These are phyloP conservation scores for Euphorbia celastroides DNA, from an alignment of 441 rosid genomes.

Conservation along the genomic window DNA sequence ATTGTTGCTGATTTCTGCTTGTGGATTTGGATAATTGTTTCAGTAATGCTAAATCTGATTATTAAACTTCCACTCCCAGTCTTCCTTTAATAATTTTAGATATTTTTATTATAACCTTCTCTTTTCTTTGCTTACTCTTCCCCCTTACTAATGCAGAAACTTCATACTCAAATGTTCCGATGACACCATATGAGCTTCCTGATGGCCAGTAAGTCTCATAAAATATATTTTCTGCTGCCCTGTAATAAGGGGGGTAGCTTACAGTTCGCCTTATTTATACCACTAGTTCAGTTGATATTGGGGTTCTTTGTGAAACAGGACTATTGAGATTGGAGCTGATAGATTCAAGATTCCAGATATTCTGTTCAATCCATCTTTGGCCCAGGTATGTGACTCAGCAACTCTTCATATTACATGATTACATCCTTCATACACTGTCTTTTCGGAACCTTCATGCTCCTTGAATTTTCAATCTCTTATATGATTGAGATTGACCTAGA, in stretches of 20 bases:
- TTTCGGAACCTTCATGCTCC: not conserved
- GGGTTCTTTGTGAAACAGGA: constrained; percentile 39
- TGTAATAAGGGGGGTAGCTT: constrained; percentile 11
- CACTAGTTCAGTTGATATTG: not conserved
- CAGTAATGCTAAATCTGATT: not conserved
- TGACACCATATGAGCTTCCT: constrained; percentile 98
- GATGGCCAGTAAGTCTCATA: constrained; percentile 94
- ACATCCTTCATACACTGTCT: not conserved
- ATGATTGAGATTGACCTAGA: not conserved
- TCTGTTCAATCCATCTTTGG: constrained; percentile 83
- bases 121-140: constrained; percentile 1
- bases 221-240: constrained; percentile 6
- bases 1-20: not conserved
- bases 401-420: constrained; percentile 3
- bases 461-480: not conserved
- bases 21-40: not conserved
- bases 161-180: constrained; percentile 93
- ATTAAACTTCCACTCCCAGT: not conserved
- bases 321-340: constrained; percentile 96
- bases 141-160: constrained; percentile 45
- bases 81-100: not conserved
- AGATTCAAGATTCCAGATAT: constrained; percentile 97
- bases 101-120: not conserved
- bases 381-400: constrained; percentile 50
- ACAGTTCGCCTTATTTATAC: not conserved